Percentiles rank a stretch among this genome's conserved stretches.
phyloP scores from a whole-genome alignment of 2,329 filamentous ascomycete species.

The Colletotrichum tamarilloi region DNA sequence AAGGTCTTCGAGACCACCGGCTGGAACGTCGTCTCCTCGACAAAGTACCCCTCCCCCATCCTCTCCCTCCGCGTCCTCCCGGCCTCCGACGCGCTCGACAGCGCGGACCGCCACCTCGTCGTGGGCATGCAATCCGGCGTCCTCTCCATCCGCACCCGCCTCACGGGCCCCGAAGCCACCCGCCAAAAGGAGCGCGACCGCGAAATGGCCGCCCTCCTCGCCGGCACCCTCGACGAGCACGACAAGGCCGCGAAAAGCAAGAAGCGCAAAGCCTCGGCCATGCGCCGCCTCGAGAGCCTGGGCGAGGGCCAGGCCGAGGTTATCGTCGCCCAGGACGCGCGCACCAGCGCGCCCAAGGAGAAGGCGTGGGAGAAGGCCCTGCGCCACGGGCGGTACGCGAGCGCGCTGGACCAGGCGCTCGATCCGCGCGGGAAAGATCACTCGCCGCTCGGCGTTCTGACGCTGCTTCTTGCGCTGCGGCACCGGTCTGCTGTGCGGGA shows the following conservation, averaged over 20 bases:
- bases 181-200: slow-evolving; percentile 81
- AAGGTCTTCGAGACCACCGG: slow-evolving; percentile 95
- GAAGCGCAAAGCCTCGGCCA: slow-evolving; percentile 63
- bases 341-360: slow-evolving; percentile 67
- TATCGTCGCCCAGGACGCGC: slow-evolving; percentile 80
- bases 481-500: slow-evolving; percentile 88
- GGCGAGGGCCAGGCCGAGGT: slow-evolving; percentile 85
- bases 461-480: slow-evolving; percentile 83
- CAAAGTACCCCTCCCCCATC: slow-evolving; percentile 93
- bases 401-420: slow-evolving; percentile 84
- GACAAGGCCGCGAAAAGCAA: slow-evolving; percentile 78
- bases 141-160: slow-evolving; percentile 89
- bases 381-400: slow-evolving; percentile 79
- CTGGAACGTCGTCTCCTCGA: slow-evolving; percentile 96
- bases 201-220: slow-evolving; percentile 85
- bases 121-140: slow-evolving; percentile 96
- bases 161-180: slow-evolving; percentile 83
- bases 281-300: slow-evolving; percentile 76
- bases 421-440: slow-evolving; percentile 60
- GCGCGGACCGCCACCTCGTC: slow-evolving; percentile 84
- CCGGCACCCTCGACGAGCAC: slow-evolving; percentile 81
- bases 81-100: slow-evolving; percentile 45
- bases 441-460: slow-evolving; percentile 71
- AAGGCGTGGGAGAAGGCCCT: slow-evolving; percentile 85
- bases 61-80: slow-evolving; percentile 82